Percentiles rank a stretch among this genome's conserved stretches.
Conservation (phyloP, 2,329 filamentous ascomycete genomes). For the Fusarium succisae region DNA sequence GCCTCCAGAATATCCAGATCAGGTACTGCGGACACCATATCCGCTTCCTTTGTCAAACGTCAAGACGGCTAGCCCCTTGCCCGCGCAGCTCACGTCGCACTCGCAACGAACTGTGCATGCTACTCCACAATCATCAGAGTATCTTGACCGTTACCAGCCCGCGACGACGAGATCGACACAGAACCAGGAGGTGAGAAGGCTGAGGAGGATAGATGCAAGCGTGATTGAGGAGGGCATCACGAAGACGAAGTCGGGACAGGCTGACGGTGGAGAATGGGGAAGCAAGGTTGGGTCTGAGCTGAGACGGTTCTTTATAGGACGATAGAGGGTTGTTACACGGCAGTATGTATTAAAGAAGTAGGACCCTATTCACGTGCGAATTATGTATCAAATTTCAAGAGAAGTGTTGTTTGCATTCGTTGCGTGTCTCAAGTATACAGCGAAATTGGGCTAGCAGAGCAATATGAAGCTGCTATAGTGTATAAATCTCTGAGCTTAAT, state of each 20-base stretch:
- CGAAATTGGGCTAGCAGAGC: background rate
- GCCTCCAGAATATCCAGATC: constrained; percentile 43
- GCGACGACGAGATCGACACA: constrained; percentile 7
- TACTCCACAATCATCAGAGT: constrained; percentile 46
- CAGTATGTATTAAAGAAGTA: background rate
- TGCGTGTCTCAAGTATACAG: background rate
- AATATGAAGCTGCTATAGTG: background rate
- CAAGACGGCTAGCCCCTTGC: constrained; percentile 23
- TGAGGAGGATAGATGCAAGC: constrained; percentile 12
- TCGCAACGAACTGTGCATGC: constrained; percentile 13
- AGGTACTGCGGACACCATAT: constrained; percentile 17
- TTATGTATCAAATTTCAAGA: background rate
- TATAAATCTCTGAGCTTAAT: background rate
- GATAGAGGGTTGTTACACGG: constrained; percentile 6
- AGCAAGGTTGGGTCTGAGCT: constrained; percentile 39
- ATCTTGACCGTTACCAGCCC: constrained; percentile 47
- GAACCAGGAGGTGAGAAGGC: constrained; percentile 10
- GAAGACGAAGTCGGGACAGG: constrained; percentile 2
- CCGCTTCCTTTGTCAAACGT: constrained; percentile 27
- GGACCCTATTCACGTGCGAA: background rate
- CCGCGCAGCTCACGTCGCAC: constrained; percentile 28
- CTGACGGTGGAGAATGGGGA: constrained; percentile 20
- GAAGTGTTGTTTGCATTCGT: background rate
- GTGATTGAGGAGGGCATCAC: constrained; percentile 11
- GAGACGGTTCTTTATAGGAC: constrained; percentile 37